Percentiles rank a stretch among this genome's conserved stretches.
These are phyloP conservation scores for Metarhizium sp. DNA, from an alignment of 2,329 filamentous ascomycete species.

Conservation along the genomic window DNA sequence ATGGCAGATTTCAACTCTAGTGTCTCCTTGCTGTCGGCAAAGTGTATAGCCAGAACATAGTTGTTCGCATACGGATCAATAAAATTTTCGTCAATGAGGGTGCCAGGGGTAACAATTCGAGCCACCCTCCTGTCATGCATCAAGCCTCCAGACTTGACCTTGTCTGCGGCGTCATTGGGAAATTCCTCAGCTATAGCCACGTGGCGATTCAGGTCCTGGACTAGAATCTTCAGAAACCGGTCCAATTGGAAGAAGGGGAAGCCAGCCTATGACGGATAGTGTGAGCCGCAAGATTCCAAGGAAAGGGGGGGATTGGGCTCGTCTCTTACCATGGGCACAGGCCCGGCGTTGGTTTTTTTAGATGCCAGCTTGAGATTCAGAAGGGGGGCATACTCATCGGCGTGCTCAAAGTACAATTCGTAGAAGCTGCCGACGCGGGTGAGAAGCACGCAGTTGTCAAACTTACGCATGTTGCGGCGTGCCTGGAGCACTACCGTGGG, in stretches of 20 bases:
- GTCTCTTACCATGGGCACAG: constrained; percentile 69
- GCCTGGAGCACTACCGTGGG: constrained; percentile 86
- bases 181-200: constrained; percentile 95
- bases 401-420: constrained; percentile 95
- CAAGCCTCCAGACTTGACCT: constrained; percentile 64
- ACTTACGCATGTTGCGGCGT: constrained; percentile 80
- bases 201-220: constrained; percentile 82
- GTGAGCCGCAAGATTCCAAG: background rate
- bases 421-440: constrained; percentile 95
- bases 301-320: constrained; percentile 1
- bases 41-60: constrained; percentile 75
- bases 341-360: constrained; percentile 69
- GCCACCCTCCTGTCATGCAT: constrained; percentile 79
- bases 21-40: constrained; percentile 19
- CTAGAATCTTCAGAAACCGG: constrained; percentile 83
- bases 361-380: constrained; percentile 79
- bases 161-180: constrained; percentile 60
- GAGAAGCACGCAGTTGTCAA: constrained; percentile 80
- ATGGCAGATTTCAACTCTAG: background rate
- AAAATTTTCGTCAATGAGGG: constrained; percentile 94
- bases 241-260: constrained; percentile 93
- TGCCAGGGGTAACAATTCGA: constrained; percentile 87
- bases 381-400: constrained; percentile 76
- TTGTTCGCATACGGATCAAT: constrained; percentile 93
- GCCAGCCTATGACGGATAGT: constrained; percentile 52